Evolutionary conservation across 257 asterid species (phyloP), one percentile per base, ranked within the genome.

Genomic region (Phtheirospermum japonicum): DNA sequence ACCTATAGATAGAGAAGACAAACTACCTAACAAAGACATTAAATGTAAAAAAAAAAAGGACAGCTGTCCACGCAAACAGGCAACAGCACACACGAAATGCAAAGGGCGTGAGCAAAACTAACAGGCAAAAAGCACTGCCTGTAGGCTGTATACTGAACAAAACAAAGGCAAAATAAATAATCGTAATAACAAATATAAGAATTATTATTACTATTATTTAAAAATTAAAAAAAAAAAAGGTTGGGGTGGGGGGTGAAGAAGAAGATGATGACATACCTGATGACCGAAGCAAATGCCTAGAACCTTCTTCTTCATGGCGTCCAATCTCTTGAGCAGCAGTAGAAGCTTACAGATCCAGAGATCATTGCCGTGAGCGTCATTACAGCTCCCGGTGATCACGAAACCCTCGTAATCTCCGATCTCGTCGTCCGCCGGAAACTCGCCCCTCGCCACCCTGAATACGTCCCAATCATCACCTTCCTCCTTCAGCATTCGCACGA

Each of bases 231-330:
- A 40, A 7, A 14, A 46, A 19, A 20, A 30, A n/a, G n/a, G n/a
- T n/a, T n/a, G n/a, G n/a, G n/a, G n/a, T n/a, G 32, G 11, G 16
- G 3, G 9, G 28, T 9, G 9, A 10, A 8, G 0, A 12, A 18
- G 9, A 43, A 33, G 3, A 7, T 46, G 6, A 30, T 0, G 0
- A 32, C 26, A 4, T 58, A 87, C 96, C 95, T 90, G 98, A 68
- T 85, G 95, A 7, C 96, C 98, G 55, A 90, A 90, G 79, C 96
- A 90, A 64, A 88, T 75, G 59, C 98, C 98, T 40, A 90, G 85
- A 30, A 90, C 66, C 51, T 76, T 88, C 78, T 83, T 90, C 56
- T 90, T 78, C 88, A 83, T 62, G 8, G 85, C 77, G 65, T 82
- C 83, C 71, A 90, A 61, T 67, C 76, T 79, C 10, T 75, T 77